Evolutionary conservation across 495 filamentous ascomycete species (phyloP).

Genomic region (Hypoxylon rickii): DNA sequence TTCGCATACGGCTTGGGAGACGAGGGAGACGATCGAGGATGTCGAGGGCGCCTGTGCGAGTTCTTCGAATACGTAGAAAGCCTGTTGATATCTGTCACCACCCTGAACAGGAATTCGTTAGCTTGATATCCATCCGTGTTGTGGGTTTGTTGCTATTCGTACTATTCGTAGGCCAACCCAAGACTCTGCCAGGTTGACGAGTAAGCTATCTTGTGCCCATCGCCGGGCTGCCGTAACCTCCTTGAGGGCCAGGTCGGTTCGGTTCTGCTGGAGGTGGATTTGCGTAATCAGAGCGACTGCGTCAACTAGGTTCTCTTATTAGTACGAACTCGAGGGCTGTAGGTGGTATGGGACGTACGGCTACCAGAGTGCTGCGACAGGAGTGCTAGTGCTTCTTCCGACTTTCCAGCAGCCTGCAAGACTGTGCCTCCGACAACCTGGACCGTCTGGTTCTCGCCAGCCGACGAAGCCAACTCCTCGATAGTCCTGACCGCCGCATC

Average conservation of each 20-base stretch:
- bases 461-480: slow-evolving; percentile 66
- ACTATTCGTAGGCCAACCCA: slow-evolving; percentile 92
- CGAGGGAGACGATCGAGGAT: slow-evolving; percentile 67
- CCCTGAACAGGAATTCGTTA: slow-evolving; percentile 58
- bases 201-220: slow-evolving; percentile 93
- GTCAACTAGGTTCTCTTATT: slow-evolving; percentile 47
- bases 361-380: slow-evolving; percentile 84
- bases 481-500: slow-evolving; percentile 64
- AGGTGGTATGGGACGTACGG: slow-evolving; percentile 62
- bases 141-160: slow-evolving; percentile 40
- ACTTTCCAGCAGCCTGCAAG: slow-evolving; percentile 72
- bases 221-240: slow-evolving; percentile 86
- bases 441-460: slow-evolving; percentile 76
- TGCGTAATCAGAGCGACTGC: slow-evolving; percentile 79
- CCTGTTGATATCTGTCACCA: slow-evolving; percentile 93
- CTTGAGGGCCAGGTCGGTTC: slow-evolving; percentile 85
- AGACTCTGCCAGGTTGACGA: slow-evolving; percentile 92
- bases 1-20: slow-evolving; percentile 90
- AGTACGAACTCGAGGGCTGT: slow-evolving; percentile 7
- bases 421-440: slow-evolving; percentile 81
- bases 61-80: slow-evolving; percentile 98
- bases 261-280: slow-evolving; percentile 89
- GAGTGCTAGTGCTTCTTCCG: slow-evolving; percentile 80
- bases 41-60: slow-evolving; percentile 83
- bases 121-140: not conserved